Evolutionary conservation across 1,284 basidiomycete species (phyloP), one percentile per base, ranked within the genome.

Genomic region (Meira nashicola): DNA sequence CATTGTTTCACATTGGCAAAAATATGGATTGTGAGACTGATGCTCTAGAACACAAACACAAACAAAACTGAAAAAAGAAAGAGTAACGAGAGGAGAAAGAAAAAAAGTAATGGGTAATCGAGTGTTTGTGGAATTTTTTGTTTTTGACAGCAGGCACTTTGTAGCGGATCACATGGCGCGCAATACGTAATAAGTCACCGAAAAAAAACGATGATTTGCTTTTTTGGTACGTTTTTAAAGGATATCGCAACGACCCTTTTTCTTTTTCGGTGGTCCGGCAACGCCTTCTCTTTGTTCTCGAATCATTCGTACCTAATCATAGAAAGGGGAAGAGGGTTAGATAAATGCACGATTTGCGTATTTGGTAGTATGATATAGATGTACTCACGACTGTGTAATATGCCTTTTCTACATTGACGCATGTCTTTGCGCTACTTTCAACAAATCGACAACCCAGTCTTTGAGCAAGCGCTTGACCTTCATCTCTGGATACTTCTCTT

Each of bases 401-500:
- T 15, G 79, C 79, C 38, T 67, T 51, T 59, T 80, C 79, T 44
- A 80, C 65, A 53, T 79, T 79, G 55, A 73, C 72, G 59, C 77
- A 73, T 28, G 79, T 79, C 66, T 80, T 80, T 23, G 79, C 79
- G 28, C 76, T 78, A 48, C 73, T 76, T 59, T 80, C 79, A 62
- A 79, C 70, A 55, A 80, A 79, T 58, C 73, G 73, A 68, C 78
- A 79, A 7, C 77, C 74, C 2, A 80, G 50, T 38, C 73, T 63
- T 58, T 68, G 67, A 38, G 79, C 79, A 5, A 79, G 49, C 15
- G 73, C 73, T 28, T 67, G 63, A 1, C 79, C 79, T 47, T 80
- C 78, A 25, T 78, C 71, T 41, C 23, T 37, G 14, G 49, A 49
- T 11, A 93, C 89, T 73, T 91, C 89, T 33, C 91, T 84, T 79